Conservation (phyloP, 768 basidiomycete genomes). For the Podaxis sp. region DNA sequence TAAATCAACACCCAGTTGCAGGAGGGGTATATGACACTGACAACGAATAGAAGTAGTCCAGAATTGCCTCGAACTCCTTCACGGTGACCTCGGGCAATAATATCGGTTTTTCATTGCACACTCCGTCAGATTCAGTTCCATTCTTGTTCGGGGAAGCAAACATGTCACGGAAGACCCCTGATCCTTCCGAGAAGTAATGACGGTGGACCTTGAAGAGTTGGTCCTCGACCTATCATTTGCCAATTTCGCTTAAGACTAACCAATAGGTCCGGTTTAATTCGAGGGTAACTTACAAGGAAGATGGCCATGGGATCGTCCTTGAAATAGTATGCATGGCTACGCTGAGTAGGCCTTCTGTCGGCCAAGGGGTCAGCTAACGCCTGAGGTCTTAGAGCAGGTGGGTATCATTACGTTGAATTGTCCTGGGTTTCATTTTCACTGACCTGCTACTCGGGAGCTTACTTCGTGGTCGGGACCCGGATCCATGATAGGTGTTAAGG, state of each 20-base stretch:
- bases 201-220: conserved; percentile 31
- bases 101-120: conserved; percentile 32
- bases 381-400: too few relatives aligned
- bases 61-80: conserved; percentile 36
- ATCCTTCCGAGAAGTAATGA: conserved; percentile 38
- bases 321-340: conserved; percentile 21
- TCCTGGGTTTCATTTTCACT: too few relatives aligned
- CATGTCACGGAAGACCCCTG: conserved; percentile 37
- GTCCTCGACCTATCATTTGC: conserved; percentile 32
- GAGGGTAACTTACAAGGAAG: conserved; percentile 21
- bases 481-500: too few relatives aligned
- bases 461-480: too few relatives aligned
- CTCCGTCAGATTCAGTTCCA: conserved; percentile 28
- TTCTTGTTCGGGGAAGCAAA: conserved; percentile 26
- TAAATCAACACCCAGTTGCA: too few relatives aligned
- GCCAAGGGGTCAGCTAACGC: not conserved
- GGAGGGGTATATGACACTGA: conserved; percentile 18
- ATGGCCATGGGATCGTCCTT: conserved; percentile 21
- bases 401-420: too few relatives aligned
- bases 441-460: too few relatives aligned
- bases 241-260: too few relatives aligned
- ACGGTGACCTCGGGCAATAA: conserved; percentile 30
- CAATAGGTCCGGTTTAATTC: conserved; percentile 29
- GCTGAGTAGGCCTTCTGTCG: not conserved
- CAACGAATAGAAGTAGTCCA: conserved; percentile 40